Evolutionary conservation across 2,329 filamentous ascomycete genomes (phyloP).

Genomic region (Trichoderma gracile): DNA sequence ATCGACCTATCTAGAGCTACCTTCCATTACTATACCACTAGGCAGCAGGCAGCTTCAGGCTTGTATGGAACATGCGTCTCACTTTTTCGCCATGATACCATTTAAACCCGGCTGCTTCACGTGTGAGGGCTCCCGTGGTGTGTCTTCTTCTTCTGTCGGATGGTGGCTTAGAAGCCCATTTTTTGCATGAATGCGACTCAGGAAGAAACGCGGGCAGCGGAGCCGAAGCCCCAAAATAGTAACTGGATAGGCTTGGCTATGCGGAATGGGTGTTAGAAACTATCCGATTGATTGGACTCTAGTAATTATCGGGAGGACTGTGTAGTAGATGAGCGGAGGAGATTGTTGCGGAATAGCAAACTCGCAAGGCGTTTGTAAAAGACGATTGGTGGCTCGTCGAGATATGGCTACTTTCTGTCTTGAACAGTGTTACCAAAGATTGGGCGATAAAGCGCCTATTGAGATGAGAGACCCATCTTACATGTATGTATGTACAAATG

Average conservation of each 20-base stretch:
- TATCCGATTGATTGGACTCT: background rate
- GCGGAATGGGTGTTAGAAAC: background rate
- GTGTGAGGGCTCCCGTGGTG: background rate
- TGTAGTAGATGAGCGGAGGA: background rate
- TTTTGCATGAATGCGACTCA: background rate
- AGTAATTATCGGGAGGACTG: background rate
- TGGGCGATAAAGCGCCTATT: background rate
- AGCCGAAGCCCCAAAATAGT: background rate
- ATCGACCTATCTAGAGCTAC: background rate
- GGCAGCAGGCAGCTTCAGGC: background rate
- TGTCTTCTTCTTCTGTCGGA: background rate
- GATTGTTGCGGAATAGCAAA: conserved; percentile 1
- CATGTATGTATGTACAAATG: too few relatives aligned
- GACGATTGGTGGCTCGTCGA: conserved; percentile 11
- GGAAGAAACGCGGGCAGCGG: conserved; percentile 11
- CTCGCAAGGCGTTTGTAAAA: conserved; percentile 5
- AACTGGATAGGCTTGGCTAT: background rate
- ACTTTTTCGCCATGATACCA: background rate
- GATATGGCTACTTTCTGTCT: background rate
- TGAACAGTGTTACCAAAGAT: too few relatives aligned
- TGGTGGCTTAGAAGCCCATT: background rate
- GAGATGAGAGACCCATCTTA: background rate
- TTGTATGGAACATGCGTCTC: background rate
- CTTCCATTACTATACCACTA: too few relatives aligned
- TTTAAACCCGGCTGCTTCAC: background rate